phyloP scores from a whole-genome alignment of 345 rosid genomes.

The Hibiscus syriacus region DNA sequence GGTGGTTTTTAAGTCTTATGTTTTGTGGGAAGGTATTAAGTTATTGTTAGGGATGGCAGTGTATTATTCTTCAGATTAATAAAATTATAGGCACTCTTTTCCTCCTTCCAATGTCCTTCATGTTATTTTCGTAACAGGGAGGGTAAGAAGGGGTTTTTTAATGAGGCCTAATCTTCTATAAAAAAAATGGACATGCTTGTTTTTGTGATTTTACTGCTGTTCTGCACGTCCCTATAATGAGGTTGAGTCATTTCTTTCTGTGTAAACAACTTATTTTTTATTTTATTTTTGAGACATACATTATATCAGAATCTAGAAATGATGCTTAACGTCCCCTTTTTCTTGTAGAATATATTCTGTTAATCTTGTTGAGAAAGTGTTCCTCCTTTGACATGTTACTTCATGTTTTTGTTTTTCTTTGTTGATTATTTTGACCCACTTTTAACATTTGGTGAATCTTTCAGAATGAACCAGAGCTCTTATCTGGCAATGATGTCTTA shows the following conservation, averaged over 20 bases:
- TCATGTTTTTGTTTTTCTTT: not conserved
- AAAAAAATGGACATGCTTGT: no score
- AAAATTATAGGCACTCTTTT: no score
- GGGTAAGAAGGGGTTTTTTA: no score
- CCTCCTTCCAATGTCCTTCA: no score
- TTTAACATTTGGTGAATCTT: conserved; percentile 15
- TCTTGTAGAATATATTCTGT: not conserved
- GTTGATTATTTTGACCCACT: not conserved
- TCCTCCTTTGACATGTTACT: not conserved
- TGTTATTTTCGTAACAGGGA: no score
- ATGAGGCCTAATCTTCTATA: no score
- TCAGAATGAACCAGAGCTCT: conserved; percentile 87
- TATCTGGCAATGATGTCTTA: conserved; percentile 86
- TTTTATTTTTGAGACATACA: not conserved
- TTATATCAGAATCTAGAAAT: not conserved
- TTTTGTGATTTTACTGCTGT: not conserved
- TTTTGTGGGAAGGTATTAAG: no score
- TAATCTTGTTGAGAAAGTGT: no score
- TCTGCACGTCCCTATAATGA: not conserved
- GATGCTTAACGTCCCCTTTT: not conserved
- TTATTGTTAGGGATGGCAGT: no score
- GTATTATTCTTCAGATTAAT: no score
- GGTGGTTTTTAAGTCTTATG: no score
- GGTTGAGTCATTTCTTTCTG: not conserved
- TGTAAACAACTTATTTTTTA: not conserved